Evolutionary conservation across 176 grass and related monocot genomes (phyloP), one percentile per base, ranked within the genome.

Genomic region (Cymbopogon citratus): DNA sequence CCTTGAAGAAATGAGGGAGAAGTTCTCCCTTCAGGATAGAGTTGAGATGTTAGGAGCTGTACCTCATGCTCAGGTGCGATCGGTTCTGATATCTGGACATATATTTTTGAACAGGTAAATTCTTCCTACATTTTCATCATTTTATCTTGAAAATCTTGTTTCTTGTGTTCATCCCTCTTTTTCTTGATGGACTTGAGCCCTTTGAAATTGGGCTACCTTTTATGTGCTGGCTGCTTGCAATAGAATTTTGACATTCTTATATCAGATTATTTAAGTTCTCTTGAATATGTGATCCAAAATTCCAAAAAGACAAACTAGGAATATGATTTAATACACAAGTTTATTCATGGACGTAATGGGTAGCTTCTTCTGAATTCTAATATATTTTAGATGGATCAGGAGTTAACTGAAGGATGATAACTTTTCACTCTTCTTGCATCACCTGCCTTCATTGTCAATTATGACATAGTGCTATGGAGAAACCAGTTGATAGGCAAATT

Each of bases 1-100:
- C 43, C 78, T 98, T 56, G 95, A 98, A 85, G 92, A 94, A 76
- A 98, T 94, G 95, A 94, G 95, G 78, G 95, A 98, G 82, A 94
- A 94, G 51, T 92, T 92, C 79, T 94, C 95, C 86, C 88, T 97
- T 78, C 95, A 98, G 79, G 95, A 98, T 83, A 91, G 92, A 92
- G 92, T 98, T 79, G 90, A 98, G 60, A 98, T 98, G 95, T 83
- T 98, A 83, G 95, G 92, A 24, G 95, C 90, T 83, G 95, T 98
- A 34, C 95, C 92, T 74, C 95, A 98, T 94, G 86, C 92, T 89
- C 92, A 94, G 87, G 95, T 97, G 43, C 90, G 84, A 69, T 94
- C 90, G 63, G 92, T 98, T 87, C 88, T 98, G 38, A 98, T 98
- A 45, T 94, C 88, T 65, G 95, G 95, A 65, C 95, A 98, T 79